Conservation (phyloP, 2,329 filamentous ascomycete species). For the Alternaria gaisen region DNA sequence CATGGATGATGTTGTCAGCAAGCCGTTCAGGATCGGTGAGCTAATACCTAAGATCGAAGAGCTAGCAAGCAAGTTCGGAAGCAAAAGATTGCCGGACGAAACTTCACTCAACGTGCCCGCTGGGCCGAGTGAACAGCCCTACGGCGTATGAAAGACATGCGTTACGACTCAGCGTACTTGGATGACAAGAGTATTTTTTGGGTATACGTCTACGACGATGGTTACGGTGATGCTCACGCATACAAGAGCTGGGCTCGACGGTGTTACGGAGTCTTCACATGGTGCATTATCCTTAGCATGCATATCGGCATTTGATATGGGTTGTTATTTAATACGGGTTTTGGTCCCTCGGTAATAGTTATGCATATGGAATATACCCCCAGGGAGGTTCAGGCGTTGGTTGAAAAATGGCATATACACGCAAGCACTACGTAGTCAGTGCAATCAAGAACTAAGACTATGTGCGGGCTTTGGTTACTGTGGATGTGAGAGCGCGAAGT, state of each 20-base stretch:
- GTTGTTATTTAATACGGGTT: neutral
- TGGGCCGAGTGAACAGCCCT: neutral
- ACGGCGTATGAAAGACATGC: slow-evolving; percentile 5
- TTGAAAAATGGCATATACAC: neutral
- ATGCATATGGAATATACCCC: slow-evolving; percentile 11
- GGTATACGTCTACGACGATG: neutral
- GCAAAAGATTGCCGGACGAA: neutral
- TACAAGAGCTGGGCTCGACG: neutral
- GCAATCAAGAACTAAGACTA: neutral
- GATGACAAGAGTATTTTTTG: neutral
- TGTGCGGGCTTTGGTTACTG: neutral
- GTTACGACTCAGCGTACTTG: neutral
- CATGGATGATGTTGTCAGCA: slow-evolving; percentile 61
- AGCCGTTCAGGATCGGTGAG: slow-evolving; percentile 61
- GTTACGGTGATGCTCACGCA: neutral
- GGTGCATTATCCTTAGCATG: neutral
- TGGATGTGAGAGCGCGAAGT: neutral
- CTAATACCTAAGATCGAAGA: slow-evolving; percentile 62
- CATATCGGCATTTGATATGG: neutral
- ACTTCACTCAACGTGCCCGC: neutral
- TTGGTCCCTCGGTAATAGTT: slow-evolving; percentile 1
- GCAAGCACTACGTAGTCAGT: neutral
- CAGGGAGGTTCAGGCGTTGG: neutral
- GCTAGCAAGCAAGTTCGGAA: slow-evolving; percentile 42
- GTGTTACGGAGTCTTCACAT: neutral